These are phyloP conservation scores for Nowakowskiella sp. DNA, from an alignment of 192 early-diverging fungal genomes.

Conservation along the genomic window DNA sequence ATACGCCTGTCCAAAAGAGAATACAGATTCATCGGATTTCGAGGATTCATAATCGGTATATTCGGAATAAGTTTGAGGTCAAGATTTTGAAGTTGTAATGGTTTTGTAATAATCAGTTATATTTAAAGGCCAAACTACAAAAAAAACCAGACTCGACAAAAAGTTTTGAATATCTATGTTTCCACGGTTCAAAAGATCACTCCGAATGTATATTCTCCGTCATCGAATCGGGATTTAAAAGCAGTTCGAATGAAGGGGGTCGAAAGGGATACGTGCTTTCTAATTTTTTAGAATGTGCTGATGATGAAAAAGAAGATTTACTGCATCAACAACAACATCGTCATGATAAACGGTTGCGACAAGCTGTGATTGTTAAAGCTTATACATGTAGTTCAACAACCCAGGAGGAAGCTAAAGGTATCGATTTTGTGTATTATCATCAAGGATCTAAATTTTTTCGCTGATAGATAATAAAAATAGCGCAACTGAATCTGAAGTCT, in stretches of 20 bases:
- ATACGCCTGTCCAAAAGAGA: constrained; percentile 6
- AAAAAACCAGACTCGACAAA: not conserved
- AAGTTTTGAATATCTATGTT: constrained; percentile 38
- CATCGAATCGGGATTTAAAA: constrained; percentile 36
- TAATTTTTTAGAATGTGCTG: no score
- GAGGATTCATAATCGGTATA: constrained; percentile 37
- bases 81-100: not conserved
- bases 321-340: not conserved
- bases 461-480: not conserved
- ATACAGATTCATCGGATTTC: constrained; percentile 51
- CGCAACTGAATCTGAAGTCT: not conserved
- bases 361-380: constrained; percentile 28
- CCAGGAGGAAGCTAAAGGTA: no score
- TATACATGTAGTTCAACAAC: no score
- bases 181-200: constrained; percentile 12
- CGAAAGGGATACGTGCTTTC: no score
- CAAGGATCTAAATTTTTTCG: no score
- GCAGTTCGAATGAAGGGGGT: not conserved
- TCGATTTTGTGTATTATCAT: no score
- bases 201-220: constrained; percentile 34
- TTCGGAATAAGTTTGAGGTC: constrained; percentile 41
- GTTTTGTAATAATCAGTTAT: constrained; percentile 8
- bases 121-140: constrained; percentile 10
- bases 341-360: constrained; percentile 18
- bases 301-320: constrained; percentile 18